Base-by-base conservation (phyloP, 2,329 filamentous ascomycete species). In the Xylaria sp. region DNA sequence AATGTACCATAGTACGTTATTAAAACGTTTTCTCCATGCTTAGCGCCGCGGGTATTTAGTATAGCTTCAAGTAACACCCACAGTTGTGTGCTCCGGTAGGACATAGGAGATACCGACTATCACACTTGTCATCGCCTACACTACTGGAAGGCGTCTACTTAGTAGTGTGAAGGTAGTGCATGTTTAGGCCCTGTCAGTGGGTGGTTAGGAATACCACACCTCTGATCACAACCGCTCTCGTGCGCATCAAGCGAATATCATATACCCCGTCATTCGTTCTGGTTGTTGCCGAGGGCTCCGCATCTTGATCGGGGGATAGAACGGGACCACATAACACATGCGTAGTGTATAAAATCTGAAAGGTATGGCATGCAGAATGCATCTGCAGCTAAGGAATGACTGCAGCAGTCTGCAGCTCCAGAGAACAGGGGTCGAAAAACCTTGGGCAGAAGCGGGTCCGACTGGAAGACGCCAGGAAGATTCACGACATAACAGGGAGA, bases 331-430 rank as follows among this genome's bases (percentile, higher is more conserved):
- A 70, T 71, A n/a, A n/a, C n/a, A n/a, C n/a, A n/a, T n/a, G n/a
- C n/a, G n/a, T n/a, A n/a, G 61, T 60, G 61, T 67, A 61, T 60
- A 71, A 59, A 69, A 70, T 70, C 57, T 68, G 55, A 67, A 63
- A 73, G 72, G 70, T 76, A 76, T 73, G 74, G 73, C 74, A 76
- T 77, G 76, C 76, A 77, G 74, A 75, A 72, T 72, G 74, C 70
- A 76, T 75, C 75, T 77, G 76, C 76, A 77, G 73, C 76, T 76
- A 76, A 75, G 69, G 59, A 72, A 71, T 73, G 68, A 72, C 72
- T 76, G 74, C 75, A 74, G 72, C 65, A 56, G 23, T 57, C 70
- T 73, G 72, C 72, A 76, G 70, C 72, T 66, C 57, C 57, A 69
- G 69, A 71, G 70, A 75, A 72, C 74, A 73, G 64, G 74, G 74